Evolutionary conservation across 1,139 yeast genomes (phyloP), one percentile per base, ranked within the genome.

Genomic region (Protomyces pachydermus): DNA sequence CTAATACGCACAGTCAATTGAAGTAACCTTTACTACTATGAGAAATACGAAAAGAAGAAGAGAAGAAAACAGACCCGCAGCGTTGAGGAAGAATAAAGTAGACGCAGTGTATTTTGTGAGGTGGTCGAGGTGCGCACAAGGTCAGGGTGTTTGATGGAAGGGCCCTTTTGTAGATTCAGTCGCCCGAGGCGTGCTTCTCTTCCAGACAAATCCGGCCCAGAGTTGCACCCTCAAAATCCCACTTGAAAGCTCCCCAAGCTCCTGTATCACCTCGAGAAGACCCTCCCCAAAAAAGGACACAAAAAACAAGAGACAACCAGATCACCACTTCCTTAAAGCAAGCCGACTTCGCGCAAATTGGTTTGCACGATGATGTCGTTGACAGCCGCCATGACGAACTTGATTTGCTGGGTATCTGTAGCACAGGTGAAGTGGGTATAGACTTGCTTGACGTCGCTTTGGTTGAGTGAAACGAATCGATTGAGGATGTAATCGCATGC

Each of bases 371-470:
- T 84, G 82, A 90, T 81, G 75, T 93, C 98, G 0, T 97, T 90
- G 5, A 91, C 97, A 0, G 98, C 98, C 10, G 89, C 83, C 68
- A 93, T 79, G 56, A 58, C 66, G 46, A 64, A 60, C 56, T 57
- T 56, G 50, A 67, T 67, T 54, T 70, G 71, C 64, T 82, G 80
- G 0, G 96, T 84, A 74, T 95, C 98, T 0, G 98, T 93, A 1
- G 99, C 99, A 77, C 97, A 91, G 1, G 98, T 95, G 69, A 91
- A 79, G 75, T 91, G 97, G 34, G 90, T 87, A 74, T 95, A 95
- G 39, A 91, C 83, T 5, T 91, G 93, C 72, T 87, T 86, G 16
- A 69, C 65, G 61, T 82, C 81, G 1, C 87, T 79, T 65, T 67
- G 67, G 73, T 88, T 88, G 69, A 87, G 74, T 65, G 82, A 79